Conservation (phyloP, 768 basidiomycete species). For the Xerocomus potaroensis region DNA sequence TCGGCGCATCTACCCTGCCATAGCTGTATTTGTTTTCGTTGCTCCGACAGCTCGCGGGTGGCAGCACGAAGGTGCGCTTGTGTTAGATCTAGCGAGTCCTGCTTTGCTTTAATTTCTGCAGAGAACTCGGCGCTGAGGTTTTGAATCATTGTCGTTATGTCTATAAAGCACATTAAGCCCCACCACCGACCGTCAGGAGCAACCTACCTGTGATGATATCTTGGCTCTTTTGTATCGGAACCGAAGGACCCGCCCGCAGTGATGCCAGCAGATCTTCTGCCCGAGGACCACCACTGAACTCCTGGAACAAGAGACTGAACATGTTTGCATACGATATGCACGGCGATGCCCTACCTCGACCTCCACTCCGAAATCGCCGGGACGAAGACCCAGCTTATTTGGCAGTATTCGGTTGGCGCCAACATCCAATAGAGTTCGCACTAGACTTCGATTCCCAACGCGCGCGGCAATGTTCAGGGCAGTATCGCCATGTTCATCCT, state of each 20-base stretch:
- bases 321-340: background rate
- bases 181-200: background rate
- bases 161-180: conserved; percentile 37
- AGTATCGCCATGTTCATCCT: conserved; percentile 95
- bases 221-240: conserved; percentile 82
- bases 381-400: conserved; percentile 90
- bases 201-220: conserved; percentile 73
- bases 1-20: conserved; percentile 74
- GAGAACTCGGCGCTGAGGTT: conserved; percentile 74
- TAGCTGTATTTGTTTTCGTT: conserved; percentile 75
- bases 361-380: conserved; percentile 94
- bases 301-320: conserved; percentile 37
- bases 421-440: conserved; percentile 82
- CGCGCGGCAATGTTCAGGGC: conserved; percentile 93
- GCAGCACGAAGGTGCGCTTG: conserved; percentile 85
- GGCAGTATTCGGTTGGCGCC: conserved; percentile 85
- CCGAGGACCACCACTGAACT: conserved; percentile 62
- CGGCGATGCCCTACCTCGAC: conserved; percentile 59
- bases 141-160: conserved; percentile 84
- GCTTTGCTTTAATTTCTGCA: conserved; percentile 78
- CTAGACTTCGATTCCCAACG: conserved; percentile 85
- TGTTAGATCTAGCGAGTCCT: conserved; percentile 82
- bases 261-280: conserved; percentile 79
- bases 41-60: conserved; percentile 86
- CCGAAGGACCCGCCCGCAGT: conserved; percentile 66